A percentile compares a stretch with the other conserved stretches of the same genome.
Evolutionary conservation across 495 filamentous ascomycete species (phyloP).

Genomic region (Hyaloscypha hepaticicola): DNA sequence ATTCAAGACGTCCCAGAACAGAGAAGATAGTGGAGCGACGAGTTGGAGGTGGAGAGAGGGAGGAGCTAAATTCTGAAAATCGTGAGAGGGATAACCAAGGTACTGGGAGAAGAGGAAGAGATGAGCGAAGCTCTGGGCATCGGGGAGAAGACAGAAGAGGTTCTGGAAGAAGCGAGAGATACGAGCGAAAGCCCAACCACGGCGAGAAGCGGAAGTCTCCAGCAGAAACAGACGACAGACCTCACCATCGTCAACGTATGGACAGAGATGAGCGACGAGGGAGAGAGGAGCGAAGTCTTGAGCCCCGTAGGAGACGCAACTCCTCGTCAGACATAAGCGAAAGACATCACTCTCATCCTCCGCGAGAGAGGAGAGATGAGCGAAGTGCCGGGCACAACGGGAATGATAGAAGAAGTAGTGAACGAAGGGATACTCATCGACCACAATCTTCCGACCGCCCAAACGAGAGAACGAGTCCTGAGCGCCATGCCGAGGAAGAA

Average conservation of each 20-base stretch:
- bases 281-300: not conserved
- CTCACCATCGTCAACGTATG: no score
- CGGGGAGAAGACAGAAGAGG: not conserved
- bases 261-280: no score
- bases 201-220: no score
- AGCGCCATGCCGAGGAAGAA: not conserved
- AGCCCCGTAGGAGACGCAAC: not conserved
- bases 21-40: not conserved
- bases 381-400: no score
- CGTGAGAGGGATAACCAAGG: not conserved
- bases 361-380: not conserved
- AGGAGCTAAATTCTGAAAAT: not conserved
- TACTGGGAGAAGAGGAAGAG: no score
- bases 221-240: no score
- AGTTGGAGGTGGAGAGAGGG: not conserved
- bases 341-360: not conserved
- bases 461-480: not conserved
- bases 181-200: no score
- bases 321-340: not conserved
- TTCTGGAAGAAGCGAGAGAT: not conserved
- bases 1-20: not conserved
- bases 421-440: not conserved
- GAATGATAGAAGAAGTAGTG: not conserved
- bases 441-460: not conserved
- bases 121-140: no score